phyloP scores from a whole-genome alignment of 225 moss, liverwort and hornwort species.

The Polytrichum commune region DNA sequence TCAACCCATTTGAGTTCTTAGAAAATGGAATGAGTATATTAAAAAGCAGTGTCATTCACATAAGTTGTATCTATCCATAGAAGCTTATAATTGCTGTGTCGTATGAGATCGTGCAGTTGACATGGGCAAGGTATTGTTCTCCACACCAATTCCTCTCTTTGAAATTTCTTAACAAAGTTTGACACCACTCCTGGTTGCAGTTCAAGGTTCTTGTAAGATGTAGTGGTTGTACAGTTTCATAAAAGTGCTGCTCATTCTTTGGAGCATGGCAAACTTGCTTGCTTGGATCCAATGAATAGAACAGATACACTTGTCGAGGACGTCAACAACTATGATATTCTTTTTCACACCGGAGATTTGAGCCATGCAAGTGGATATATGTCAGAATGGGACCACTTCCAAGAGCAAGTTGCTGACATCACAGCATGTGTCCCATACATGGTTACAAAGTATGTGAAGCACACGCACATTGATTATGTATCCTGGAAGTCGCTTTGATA shows the following conservation, averaged over 20 bases:
- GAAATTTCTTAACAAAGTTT: neutral
- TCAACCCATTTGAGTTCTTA: no score
- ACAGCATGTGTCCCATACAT: slow-evolving; percentile 73
- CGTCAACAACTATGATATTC: slow-evolving; percentile 55
- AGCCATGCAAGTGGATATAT: slow-evolving; percentile 71
- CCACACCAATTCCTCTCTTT: neutral
- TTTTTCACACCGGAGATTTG: slow-evolving; percentile 71
- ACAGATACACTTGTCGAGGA: slow-evolving; percentile 64
- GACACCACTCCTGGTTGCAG: no score
- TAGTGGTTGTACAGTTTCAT: neutral
- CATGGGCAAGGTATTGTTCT: slow-evolving; percentile 73
- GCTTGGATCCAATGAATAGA: slow-evolving; percentile 76
- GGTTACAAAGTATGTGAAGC: slow-evolving; percentile 47
- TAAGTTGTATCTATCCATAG: no score
- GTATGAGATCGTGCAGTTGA: slow-evolving; percentile 38
- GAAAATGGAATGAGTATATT: no score
- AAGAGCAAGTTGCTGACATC: slow-evolving; percentile 66
- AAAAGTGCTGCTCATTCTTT: neutral
- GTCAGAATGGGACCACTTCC: slow-evolving; percentile 75
- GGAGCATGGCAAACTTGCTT: slow-evolving; percentile 1
- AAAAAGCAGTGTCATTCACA: no score
- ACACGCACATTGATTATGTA: no score
- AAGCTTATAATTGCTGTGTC: no score
- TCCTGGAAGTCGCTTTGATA: no score
- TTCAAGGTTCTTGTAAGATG: neutral